A percentile compares a stretch with the other conserved stretches of the same genome.
These are phyloP conservation scores for Tetracladium marchalianum DNA, from an alignment of 495 filamentous ascomycete genomes.

Conservation along the genomic window DNA sequence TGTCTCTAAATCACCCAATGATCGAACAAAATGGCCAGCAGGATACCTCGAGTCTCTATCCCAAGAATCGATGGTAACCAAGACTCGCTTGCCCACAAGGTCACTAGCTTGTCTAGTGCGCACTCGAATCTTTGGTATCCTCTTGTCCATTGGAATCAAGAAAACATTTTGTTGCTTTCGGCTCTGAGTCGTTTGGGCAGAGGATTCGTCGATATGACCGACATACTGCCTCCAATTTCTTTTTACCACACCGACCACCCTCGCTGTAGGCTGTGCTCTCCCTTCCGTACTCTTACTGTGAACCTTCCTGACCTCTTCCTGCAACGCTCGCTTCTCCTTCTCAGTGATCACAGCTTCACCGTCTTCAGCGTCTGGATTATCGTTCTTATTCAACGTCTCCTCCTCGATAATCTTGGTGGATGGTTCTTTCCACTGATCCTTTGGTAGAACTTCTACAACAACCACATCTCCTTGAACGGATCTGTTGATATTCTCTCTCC, in stretches of 20 bases:
- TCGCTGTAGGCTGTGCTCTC: conserved; percentile 79
- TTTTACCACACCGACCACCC: conserved; percentile 85
- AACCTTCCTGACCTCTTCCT: conserved; percentile 80
- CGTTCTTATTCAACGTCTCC: conserved; percentile 83
- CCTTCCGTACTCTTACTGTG: conserved; percentile 74
- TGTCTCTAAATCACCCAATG: conserved; percentile 84
- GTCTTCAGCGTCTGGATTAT: conserved; percentile 74
- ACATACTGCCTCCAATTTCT: conserved; percentile 98
- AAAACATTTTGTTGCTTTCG: conserved; percentile 87
- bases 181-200: conserved; percentile 61
- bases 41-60: conserved; percentile 87
- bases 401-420: conserved; percentile 94
- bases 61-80: conserved; percentile 96
- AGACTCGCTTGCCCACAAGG: conserved; percentile 78
- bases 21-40: conserved; percentile 86
- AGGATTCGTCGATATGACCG: conserved; percentile 82
- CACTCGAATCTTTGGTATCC: conserved; percentile 88
- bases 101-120: conserved; percentile 83
- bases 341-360: conserved; percentile 68
- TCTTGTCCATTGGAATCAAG: conserved; percentile 93
- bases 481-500: conserved; percentile 94
- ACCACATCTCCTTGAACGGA: conserved; percentile 85
- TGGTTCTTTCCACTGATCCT: conserved; percentile 92
- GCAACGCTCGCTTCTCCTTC: conserved; percentile 72
- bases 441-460: conserved; percentile 83